Evolutionary conservation across 2,329 filamentous ascomycete species (phyloP).

Genomic region (Cladorrhinum sp.): DNA sequence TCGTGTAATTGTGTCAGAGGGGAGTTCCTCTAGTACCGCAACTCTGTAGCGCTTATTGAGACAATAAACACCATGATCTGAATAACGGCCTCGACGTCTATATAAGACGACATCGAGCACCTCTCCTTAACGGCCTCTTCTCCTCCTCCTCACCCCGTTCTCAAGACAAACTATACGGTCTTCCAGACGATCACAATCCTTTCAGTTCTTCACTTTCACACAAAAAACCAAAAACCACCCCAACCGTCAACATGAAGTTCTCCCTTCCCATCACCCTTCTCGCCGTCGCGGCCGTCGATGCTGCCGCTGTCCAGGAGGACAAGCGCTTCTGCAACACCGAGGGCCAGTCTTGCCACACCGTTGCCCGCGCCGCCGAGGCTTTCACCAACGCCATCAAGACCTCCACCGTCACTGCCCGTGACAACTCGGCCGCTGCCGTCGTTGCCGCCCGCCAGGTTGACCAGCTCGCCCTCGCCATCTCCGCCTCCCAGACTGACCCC

Average conservation of each 20-base stretch:
- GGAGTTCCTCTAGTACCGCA: background rate
- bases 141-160: slow-evolving; percentile 6
- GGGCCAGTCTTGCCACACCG: slow-evolving; percentile 27
- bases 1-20: background rate
- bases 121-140: background rate
- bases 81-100: slow-evolving; percentile 12
- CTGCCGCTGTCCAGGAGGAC: slow-evolving; percentile 29
- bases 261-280: slow-evolving; percentile 28
- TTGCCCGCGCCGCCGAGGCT: slow-evolving; percentile 40
- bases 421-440: slow-evolving; percentile 37
- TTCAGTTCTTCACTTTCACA: background rate
- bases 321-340: slow-evolving; percentile 24
- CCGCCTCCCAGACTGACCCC: slow-evolving; percentile 32
- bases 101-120: slow-evolving; percentile 12
- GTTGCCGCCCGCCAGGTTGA: slow-evolving; percentile 38
- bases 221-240: slow-evolving; percentile 3
- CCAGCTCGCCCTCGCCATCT: slow-evolving; percentile 38
- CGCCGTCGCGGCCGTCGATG: slow-evolving; percentile 26
- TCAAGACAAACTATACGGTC: slow-evolving; percentile 10
- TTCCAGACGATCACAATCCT: slow-evolving; percentile 1
- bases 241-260: slow-evolving; percentile 31
- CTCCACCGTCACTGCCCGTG: slow-evolving; percentile 30
- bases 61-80: slow-evolving; percentile 18
- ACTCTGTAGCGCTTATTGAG: slow-evolving; percentile 7
- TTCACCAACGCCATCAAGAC: slow-evolving; percentile 31